Evolutionary conservation across 768 basidiomycete genomes (phyloP).

Genomic region (Pleurotus ostreatus): DNA sequence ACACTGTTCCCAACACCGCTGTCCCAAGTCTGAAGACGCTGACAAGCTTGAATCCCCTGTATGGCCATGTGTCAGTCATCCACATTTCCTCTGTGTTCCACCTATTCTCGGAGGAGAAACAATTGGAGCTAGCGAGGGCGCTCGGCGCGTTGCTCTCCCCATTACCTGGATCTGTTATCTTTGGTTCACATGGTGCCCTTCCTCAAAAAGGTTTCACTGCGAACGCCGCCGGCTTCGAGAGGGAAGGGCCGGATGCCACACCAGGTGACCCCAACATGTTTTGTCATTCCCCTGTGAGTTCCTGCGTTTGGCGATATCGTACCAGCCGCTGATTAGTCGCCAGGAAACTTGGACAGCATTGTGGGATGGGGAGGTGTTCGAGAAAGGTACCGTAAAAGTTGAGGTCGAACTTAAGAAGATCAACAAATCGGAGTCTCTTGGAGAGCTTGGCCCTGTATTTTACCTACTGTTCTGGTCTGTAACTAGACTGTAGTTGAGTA

Average conservation of each 20-base stretch:
- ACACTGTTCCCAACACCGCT: slow-evolving; percentile 2
- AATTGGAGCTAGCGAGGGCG: slow-evolving; percentile 23
- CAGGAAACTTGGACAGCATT: slow-evolving; percentile 27
- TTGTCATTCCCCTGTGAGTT: slow-evolving; percentile 27
- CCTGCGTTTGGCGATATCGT: background rate
- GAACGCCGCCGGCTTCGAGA: background rate
- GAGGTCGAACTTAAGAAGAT: slow-evolving; percentile 16
- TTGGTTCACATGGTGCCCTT: slow-evolving; percentile 33
- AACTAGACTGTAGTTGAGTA: slow-evolving; percentile 9
- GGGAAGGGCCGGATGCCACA: background rate
- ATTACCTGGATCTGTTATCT: slow-evolving; percentile 27
- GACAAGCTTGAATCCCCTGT: slow-evolving; percentile 24
- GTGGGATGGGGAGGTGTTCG: slow-evolving; percentile 32
- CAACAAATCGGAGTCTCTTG: background rate
- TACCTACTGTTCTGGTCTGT: slow-evolving; percentile 16
- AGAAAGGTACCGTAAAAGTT: slow-evolving; percentile 21
- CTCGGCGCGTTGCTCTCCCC: slow-evolving; percentile 30
- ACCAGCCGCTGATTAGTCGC: background rate
- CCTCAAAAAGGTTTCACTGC: slow-evolving; percentile 25
- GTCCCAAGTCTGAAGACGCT: slow-evolving; percentile 14
- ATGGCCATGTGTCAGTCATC: slow-evolving; percentile 44
- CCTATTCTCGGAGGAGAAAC: slow-evolving; percentile 28
- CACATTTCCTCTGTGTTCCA: slow-evolving; percentile 34
- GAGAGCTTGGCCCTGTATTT: background rate
- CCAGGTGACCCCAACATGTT: slow-evolving; percentile 24